Evolutionary conservation across 345 rosid species (phyloP).

Genomic region (Crucihimalaya himalaica): DNA sequence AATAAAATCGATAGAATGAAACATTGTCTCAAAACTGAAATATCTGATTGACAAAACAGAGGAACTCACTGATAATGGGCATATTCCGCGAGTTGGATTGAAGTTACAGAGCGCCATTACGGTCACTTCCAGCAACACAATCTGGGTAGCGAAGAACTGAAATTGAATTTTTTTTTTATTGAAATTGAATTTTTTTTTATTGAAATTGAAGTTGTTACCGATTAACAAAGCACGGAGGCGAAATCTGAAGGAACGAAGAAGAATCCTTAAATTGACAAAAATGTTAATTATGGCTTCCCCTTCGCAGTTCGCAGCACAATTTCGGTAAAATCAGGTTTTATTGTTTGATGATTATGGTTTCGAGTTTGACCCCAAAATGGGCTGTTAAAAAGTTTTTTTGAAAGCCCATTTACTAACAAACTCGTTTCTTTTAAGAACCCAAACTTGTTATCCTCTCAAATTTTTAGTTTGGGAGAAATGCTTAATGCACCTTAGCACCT

Average conservation of each 20-base stretch:
- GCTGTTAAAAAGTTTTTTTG: too few relatives aligned
- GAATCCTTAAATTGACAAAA: constrained; percentile 14
- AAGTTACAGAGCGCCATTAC: constrained; percentile 32
- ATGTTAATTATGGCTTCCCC: constrained; percentile 35
- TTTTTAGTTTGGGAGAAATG: too few relatives aligned
- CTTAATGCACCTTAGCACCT: too few relatives aligned
- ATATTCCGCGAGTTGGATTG: constrained; percentile 3
- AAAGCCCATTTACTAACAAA: neutral
- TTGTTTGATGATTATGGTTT: constrained; percentile 36
- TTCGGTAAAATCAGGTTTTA: constrained; percentile 21
- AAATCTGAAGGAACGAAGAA: constrained; percentile 30
- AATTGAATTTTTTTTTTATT: too few relatives aligned
- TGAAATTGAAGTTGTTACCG: too few relatives aligned
- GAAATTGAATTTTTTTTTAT: too few relatives aligned
- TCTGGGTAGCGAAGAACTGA: neutral
- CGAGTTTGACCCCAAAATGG: too few relatives aligned
- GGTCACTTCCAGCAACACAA: neutral
- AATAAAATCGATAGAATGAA: too few relatives aligned
- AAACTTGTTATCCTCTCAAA: too few relatives aligned
- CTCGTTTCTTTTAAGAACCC: neutral
- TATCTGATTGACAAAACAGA: neutral
- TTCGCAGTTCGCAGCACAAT: constrained; percentile 20
- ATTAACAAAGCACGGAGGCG: neutral
- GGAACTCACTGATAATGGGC: constrained; percentile 26
- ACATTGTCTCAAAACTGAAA: too few relatives aligned